These are phyloP conservation scores for Phytophthora niederhauseri DNA, from an alignment of 352 stramenopile species.

Conservation along the genomic window DNA sequence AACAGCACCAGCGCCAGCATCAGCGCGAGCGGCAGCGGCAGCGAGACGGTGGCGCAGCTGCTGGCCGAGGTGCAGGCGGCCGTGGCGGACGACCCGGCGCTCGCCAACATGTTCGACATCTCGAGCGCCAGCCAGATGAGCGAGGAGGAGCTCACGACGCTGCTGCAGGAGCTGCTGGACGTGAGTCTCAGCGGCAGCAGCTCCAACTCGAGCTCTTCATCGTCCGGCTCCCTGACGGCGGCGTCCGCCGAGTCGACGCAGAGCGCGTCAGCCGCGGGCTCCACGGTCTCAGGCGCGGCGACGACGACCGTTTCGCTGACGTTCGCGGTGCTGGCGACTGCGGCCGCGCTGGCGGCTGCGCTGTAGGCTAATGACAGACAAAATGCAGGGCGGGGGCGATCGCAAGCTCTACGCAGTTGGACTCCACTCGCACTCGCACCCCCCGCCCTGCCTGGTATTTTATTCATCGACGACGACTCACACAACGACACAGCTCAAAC, in stretches of 20 bases:
- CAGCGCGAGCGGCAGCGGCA: slow-evolving; percentile 16
- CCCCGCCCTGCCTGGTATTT: slow-evolving; percentile 25
- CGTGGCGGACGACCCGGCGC: slow-evolving; percentile 36
- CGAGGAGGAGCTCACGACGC: slow-evolving; percentile 39
- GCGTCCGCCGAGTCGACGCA: slow-evolving; percentile 15
- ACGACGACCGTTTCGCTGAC: slow-evolving; percentile 13
- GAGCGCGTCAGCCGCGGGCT: slow-evolving; percentile 24
- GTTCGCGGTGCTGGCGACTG: slow-evolving; percentile 9
- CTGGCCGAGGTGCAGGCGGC: slow-evolving; percentile 42
- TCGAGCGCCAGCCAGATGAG: slow-evolving; percentile 41
- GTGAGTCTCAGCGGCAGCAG: slow-evolving; percentile 23
- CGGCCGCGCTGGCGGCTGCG: slow-evolving; percentile 14
- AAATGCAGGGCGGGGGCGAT: slow-evolving; percentile 4
- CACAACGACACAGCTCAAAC: slow-evolving; percentile 15
- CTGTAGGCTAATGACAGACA: slow-evolving; percentile 32
- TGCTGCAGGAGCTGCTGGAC: slow-evolving; percentile 37
- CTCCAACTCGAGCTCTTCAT: neutral
- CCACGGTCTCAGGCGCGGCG: slow-evolving; percentile 12
- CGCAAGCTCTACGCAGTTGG: neutral
- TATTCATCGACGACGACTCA: slow-evolving; percentile 38
- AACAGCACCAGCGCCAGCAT: slow-evolving; percentile 17
- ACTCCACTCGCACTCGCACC: neutral
- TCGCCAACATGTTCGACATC: slow-evolving; percentile 49
- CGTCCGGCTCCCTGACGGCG: neutral
- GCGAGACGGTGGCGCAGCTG: slow-evolving; percentile 36